phyloP scores from a whole-genome alignment of 1,284 basidiomycete genomes.

The Heliocybe sulcata region DNA sequence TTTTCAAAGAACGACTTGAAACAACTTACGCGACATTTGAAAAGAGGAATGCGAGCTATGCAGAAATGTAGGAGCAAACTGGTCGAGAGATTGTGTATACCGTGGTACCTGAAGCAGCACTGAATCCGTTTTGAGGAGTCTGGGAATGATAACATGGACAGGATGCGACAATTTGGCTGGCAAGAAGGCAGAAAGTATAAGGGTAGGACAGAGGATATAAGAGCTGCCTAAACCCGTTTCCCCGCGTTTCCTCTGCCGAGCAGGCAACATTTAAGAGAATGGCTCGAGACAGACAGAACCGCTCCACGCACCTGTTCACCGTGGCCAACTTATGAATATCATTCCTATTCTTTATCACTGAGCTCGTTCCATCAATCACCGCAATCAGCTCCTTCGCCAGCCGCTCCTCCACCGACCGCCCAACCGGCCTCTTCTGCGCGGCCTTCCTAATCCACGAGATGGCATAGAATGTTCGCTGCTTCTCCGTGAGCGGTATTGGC shows the following conservation, averaged over 20 bases:
- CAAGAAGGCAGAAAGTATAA: neutral
- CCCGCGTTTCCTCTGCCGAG: neutral
- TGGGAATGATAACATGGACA: no score
- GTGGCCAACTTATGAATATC: slow-evolving; percentile 67
- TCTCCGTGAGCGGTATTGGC: slow-evolving; percentile 70
- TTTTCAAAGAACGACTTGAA: no score
- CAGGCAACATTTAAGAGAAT: neutral
- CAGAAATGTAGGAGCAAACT: no score
- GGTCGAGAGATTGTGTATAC: no score
- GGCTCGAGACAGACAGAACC: neutral
- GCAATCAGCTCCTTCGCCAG: slow-evolving; percentile 71
- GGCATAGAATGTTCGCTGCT: slow-evolving; percentile 64
- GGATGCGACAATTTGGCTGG: neutral
- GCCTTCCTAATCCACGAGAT: slow-evolving; percentile 63
- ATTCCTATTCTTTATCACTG: slow-evolving; percentile 49
- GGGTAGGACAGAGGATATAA: neutral
- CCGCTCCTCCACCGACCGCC: slow-evolving; percentile 52
- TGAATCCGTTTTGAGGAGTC: no score
- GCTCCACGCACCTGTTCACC: slow-evolving; percentile 68
- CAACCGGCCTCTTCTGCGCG: slow-evolving; percentile 39
- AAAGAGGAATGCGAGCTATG: no score
- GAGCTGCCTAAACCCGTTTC: neutral
- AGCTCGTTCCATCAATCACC: slow-evolving; percentile 54
- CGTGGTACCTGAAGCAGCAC: no score
- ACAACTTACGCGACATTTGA: no score